A percentile compares a stretch with the other conserved stretches of the same genome.
Evolutionary conservation across 495 filamentous ascomycete genomes (phyloP).

Genomic region (Xanthoparmelia taractica): DNA sequence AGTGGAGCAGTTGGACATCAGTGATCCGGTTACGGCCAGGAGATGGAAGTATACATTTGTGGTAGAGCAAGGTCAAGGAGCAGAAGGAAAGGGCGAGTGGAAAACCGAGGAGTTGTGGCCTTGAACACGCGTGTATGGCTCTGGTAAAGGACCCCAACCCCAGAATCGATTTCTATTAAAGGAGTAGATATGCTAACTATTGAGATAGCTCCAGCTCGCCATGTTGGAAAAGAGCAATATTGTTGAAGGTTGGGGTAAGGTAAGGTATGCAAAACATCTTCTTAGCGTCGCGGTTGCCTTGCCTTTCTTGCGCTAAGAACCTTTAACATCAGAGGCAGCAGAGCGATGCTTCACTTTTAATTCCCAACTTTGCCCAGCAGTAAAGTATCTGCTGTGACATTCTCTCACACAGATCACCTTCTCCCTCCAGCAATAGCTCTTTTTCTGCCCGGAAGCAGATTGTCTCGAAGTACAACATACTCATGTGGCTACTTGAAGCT

Average conservation of each 20-base stretch:
- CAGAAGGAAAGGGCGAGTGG: conserved; percentile 51
- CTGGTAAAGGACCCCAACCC: not conserved
- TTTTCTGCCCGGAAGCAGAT: not conserved
- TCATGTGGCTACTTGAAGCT: too few species aligned
- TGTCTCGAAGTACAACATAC: too few species aligned
- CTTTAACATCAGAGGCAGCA: too few species aligned
- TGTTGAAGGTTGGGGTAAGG: not conserved
- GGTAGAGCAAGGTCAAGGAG: conserved; percentile 24
- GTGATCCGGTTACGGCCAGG: conserved; percentile 52
- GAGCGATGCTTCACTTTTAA: too few species aligned
- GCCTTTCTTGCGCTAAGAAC: not conserved
- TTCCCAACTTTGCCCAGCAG: too few species aligned
- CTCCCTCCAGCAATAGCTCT: not conserved
- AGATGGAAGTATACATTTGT: conserved; percentile 60
- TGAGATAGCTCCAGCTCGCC: not conserved
- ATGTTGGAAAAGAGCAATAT: not conserved
- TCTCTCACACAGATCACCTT: not conserved
- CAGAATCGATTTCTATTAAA: not conserved
- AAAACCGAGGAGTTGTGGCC: conserved; percentile 77
- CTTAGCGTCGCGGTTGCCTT: not conserved
- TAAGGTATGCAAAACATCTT: not conserved
- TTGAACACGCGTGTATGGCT: conserved; percentile 27
- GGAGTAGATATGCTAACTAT: not conserved
- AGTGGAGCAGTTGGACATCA: conserved; percentile 70
- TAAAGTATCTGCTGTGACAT: too few species aligned